These are phyloP conservation scores for Choiromyces venosus DNA, from an alignment of 495 filamentous ascomycete species.

Conservation along the genomic window DNA sequence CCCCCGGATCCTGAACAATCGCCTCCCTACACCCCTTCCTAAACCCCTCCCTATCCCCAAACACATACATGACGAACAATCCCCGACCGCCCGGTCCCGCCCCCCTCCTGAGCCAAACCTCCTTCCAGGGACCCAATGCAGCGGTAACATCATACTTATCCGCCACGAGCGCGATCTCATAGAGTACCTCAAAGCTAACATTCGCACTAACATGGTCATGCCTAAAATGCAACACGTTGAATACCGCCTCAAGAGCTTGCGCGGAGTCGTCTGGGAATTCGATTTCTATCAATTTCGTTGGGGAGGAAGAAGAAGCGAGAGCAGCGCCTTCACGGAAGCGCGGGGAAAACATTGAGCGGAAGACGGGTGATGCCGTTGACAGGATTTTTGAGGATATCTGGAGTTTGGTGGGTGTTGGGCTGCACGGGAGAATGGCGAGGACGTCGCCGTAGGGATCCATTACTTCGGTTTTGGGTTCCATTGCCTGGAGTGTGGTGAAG, in stretches of 20 bases:
- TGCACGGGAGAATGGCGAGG: not conserved
- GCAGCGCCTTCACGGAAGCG: conserved; percentile 33
- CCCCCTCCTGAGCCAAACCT: conserved; percentile 12
- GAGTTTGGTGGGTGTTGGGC: conserved; percentile 3
- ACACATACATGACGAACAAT: conserved; percentile 20
- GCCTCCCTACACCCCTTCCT: not conserved
- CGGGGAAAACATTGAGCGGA: conserved; percentile 36
- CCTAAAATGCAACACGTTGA: conserved; percentile 27
- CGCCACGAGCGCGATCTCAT: conserved; percentile 25
- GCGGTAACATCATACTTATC: conserved; percentile 35
- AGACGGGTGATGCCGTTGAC: conserved; percentile 32
- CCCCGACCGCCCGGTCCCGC: not conserved
- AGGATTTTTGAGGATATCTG: conserved; percentile 35
- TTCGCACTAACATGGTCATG: not conserved
- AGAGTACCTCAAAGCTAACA: not conserved
- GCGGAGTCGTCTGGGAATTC: conserved; percentile 14
- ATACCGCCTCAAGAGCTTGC: conserved; percentile 23
- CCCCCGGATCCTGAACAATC: not conserved
- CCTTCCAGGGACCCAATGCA: conserved; percentile 28
- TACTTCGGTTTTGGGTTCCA: not conserved
- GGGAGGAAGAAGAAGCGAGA: not conserved
- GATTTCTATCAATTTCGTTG: not conserved
- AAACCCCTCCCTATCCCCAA: conserved; percentile 11
- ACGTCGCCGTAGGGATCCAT: conserved; percentile 24
- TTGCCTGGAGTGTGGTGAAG: not conserved